Conservation (phyloP, 352 stramenopile species). For the Phytophthora macrochlamydospora region DNA sequence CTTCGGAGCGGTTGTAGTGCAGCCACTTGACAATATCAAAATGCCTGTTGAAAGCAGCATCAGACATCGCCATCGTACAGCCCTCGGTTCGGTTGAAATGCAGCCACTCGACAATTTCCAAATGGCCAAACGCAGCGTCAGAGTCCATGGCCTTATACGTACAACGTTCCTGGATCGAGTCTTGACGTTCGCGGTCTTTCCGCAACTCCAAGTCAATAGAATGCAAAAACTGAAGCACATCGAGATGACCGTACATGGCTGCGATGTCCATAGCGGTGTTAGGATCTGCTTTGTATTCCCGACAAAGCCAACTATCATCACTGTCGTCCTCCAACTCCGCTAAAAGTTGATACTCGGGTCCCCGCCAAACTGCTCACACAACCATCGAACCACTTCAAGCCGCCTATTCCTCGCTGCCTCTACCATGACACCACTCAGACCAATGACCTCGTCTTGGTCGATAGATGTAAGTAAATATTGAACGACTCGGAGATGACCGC, state of each 20-base stretch:
- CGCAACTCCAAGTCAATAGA: not conserved
- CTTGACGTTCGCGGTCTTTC: not conserved
- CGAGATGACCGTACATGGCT: not conserved
- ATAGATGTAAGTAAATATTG: not conserved
- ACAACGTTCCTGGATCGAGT: too few species aligned
- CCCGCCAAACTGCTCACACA: not conserved
- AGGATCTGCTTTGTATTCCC: too few species aligned
- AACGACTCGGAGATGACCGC: not conserved
- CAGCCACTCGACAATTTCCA: slow-evolving; percentile 21
- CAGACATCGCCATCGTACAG: slow-evolving; percentile 16
- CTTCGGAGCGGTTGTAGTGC: slow-evolving; percentile 1
- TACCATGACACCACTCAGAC: not conserved
- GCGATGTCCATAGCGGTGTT: not conserved
- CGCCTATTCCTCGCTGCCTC: not conserved
- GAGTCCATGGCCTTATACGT: slow-evolving; percentile 11
- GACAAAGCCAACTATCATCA: not conserved
- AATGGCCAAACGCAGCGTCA: slow-evolving; percentile 8
- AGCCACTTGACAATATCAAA: slow-evolving; percentile 3
- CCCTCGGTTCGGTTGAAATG: slow-evolving; percentile 10
- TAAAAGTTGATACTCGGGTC: not conserved
- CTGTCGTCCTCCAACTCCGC: not conserved
- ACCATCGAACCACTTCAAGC: not conserved
- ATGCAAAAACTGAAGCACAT: not conserved
- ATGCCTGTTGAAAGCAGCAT: not conserved
- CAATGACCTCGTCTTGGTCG: not conserved